These are phyloP conservation scores for Suillus paluster DNA, from an alignment of 768 basidiomycete species.

Conservation along the genomic window DNA sequence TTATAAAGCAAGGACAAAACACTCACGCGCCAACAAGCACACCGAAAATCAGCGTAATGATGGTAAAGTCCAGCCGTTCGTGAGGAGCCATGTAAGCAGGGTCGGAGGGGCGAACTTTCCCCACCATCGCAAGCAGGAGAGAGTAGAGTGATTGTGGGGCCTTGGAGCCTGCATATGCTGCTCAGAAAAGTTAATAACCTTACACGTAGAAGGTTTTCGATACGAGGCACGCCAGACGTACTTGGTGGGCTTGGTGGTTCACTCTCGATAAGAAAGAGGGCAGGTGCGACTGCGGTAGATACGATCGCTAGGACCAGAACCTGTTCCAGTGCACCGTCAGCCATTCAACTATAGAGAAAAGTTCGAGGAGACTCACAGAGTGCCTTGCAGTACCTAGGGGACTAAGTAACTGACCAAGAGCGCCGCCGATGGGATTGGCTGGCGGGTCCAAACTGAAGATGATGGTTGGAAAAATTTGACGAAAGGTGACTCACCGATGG, in stretches of 20 bases:
- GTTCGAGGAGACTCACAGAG: slow-evolving; percentile 49
- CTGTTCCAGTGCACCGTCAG: slow-evolving; percentile 35
- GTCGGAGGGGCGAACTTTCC: slow-evolving; percentile 42
- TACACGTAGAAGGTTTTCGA: not conserved
- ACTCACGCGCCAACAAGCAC: slow-evolving; percentile 64
- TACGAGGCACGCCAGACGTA: slow-evolving; percentile 35
- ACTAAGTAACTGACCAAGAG: slow-evolving; percentile 73
- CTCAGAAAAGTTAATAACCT: slow-evolving; percentile 5
- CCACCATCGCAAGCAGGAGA: slow-evolving; percentile 56
- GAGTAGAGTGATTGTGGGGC: slow-evolving; percentile 53
- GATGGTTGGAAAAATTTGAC: not conserved
- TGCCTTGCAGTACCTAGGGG: slow-evolving; percentile 57
- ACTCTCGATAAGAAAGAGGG: slow-evolving; percentile 58
- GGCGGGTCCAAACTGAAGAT: not conserved
- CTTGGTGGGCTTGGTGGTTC: slow-evolving; percentile 82
- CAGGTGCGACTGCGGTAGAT: slow-evolving; percentile 62
- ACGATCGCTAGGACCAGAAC: slow-evolving; percentile 74
- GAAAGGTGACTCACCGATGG: slow-evolving; percentile 40
- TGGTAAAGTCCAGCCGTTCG: slow-evolving; percentile 73
- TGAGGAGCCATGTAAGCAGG: slow-evolving; percentile 57
- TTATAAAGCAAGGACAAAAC: not conserved
- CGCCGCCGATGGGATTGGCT: slow-evolving; percentile 79
- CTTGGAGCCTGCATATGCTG: slow-evolving; percentile 70
- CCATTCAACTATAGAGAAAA: not conserved
- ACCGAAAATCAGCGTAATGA: slow-evolving; percentile 65